Evolutionary conservation across 495 filamentous ascomycete genomes (phyloP).

Genomic region (Penicillium salamii): DNA sequence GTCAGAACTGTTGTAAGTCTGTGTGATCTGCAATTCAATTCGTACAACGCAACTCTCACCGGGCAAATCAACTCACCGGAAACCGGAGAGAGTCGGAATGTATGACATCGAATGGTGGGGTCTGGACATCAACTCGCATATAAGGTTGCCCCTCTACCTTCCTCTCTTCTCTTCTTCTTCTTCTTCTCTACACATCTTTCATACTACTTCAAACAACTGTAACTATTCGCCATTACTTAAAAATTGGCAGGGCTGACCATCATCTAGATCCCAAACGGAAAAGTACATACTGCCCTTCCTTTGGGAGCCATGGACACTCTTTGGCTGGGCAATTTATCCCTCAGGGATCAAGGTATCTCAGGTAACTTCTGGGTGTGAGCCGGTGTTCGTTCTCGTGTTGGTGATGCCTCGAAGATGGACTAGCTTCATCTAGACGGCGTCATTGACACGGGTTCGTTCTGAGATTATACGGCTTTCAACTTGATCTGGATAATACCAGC

Average conservation of each 20-base stretch:
- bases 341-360: slow-evolving; percentile 61
- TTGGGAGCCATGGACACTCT: slow-evolving; percentile 44
- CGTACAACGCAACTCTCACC: slow-evolving; percentile 1
- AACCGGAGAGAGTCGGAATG: slow-evolving; percentile 23
- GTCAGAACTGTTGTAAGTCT: not conserved
- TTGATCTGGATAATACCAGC: slow-evolving; percentile 99
- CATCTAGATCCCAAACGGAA: slow-evolving; percentile 10
- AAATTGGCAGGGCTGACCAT: slow-evolving; percentile 15
- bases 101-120: slow-evolving; percentile 19
- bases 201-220: slow-evolving; percentile 10
- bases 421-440: not conserved
- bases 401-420: slow-evolving; percentile 11
- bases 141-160: slow-evolving; percentile 20
- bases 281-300: slow-evolving; percentile 27
- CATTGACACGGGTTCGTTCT: slow-evolving; percentile 57
- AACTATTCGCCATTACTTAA: slow-evolving; percentile 13
- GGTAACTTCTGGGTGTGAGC: slow-evolving; percentile 61
- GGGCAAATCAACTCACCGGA: slow-evolving; percentile 15
- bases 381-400: slow-evolving; percentile 58
- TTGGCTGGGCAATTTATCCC: slow-evolving; percentile 37
- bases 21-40: not conserved
- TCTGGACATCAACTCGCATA: slow-evolving; percentile 2
- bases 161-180: slow-evolving; percentile 4
- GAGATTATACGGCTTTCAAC: slow-evolving; percentile 94
- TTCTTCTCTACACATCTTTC: slow-evolving; percentile 3